Conservation (phyloP, 2,329 filamentous ascomycete genomes). For the Pseudocercospora musae region DNA sequence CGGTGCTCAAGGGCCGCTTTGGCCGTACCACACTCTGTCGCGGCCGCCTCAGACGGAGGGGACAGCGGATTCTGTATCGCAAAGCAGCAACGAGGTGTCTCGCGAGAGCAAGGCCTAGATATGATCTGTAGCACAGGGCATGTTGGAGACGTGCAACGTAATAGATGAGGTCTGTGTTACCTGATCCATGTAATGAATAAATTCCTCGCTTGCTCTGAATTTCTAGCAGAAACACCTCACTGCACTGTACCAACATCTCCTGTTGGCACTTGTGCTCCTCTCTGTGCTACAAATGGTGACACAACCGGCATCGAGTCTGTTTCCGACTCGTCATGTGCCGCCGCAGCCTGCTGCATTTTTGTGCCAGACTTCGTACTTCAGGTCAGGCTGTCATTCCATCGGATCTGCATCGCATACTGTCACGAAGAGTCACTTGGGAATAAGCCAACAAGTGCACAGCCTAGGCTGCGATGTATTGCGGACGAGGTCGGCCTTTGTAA, state of each 20-base stretch:
- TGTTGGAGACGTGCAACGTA: background rate
- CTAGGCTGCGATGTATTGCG: no score
- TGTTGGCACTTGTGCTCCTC: background rate
- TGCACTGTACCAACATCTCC: background rate
- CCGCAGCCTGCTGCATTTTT: no score
- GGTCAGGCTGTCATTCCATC: no score
- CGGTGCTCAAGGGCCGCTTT: background rate
- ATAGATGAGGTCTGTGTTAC: background rate
- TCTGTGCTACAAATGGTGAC: background rate
- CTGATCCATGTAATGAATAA: background rate
- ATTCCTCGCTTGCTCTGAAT: background rate
- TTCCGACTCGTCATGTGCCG: no score
- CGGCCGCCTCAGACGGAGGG: background rate
- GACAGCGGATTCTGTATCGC: background rate
- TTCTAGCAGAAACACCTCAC: background rate
- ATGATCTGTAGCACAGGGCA: background rate
- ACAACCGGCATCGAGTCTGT: background rate
- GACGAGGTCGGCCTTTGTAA: no score
- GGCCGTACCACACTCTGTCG: background rate
- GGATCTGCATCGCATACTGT: no score
- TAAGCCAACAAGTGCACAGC: no score
- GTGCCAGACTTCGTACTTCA: no score
- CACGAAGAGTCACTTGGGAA: no score
- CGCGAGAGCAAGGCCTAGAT: background rate
- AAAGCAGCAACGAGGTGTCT: background rate